Conservation (phyloP, 352 stramenopile genomes). For the Phytophthora boehmeriae region DNA sequence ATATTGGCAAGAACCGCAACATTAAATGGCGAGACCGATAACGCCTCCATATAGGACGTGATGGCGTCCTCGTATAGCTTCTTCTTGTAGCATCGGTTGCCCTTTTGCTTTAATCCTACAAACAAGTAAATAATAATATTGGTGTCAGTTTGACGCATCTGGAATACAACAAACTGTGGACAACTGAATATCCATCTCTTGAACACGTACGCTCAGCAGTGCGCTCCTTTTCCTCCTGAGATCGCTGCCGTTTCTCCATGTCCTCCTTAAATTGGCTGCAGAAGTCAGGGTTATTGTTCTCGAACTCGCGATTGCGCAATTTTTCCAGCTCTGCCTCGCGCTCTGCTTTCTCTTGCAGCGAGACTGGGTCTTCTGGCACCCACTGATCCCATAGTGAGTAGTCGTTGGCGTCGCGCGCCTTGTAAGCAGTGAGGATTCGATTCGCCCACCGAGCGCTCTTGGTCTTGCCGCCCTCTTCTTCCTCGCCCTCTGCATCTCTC, state of each 20-base stretch:
- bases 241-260: conserved; percentile 59
- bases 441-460: conserved; percentile 50
- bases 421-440: conserved; percentile 71
- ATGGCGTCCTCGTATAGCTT: conserved; percentile 63
- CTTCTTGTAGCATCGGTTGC: conserved; percentile 68
- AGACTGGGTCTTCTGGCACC: conserved; percentile 73
- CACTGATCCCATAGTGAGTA: conserved; percentile 84
- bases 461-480: conserved; percentile 15
- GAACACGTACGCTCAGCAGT: conserved; percentile 55
- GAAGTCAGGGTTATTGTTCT: conserved; percentile 79
- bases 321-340: conserved; percentile 63
- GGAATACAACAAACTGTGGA: background rate
- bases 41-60: conserved; percentile 70
- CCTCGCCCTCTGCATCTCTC: conserved; percentile 16
- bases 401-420: conserved; percentile 78
- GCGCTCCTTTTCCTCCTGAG: conserved; percentile 55
- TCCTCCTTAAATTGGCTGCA: conserved; percentile 83
- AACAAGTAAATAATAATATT: conserved; percentile 5
- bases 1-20: conserved; percentile 72
- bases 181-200: background rate
- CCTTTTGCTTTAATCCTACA: conserved; percentile 60
- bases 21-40: conserved; percentile 61
- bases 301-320: conserved; percentile 72
- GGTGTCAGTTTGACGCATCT: conserved; percentile 4
- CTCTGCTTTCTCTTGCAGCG: conserved; percentile 61